These are phyloP conservation scores for Musa beccarii DNA, from an alignment of 176 grass and related monocot genomes.

Conservation along the genomic window DNA sequence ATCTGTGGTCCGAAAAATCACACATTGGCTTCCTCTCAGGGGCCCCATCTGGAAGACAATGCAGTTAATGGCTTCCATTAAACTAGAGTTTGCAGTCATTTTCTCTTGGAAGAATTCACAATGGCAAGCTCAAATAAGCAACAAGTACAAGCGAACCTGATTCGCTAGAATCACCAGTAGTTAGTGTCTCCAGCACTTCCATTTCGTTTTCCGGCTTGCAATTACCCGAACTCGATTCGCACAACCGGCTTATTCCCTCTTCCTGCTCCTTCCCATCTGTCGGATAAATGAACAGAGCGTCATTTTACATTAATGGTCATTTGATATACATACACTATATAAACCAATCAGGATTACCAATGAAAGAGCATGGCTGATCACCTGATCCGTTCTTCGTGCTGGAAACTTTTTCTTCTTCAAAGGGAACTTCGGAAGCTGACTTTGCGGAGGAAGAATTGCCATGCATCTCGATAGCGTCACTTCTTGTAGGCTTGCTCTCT, in stretches of 20 bases:
- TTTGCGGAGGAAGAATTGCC: not conserved
- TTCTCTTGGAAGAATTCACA: too few relatives aligned
- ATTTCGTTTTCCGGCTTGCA: too few relatives aligned
- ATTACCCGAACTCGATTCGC: too few relatives aligned
- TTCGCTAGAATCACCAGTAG: too few relatives aligned
- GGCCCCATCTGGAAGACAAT: not conserved
- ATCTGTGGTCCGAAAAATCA: slow-evolving; percentile 38
- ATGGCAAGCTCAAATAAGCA: too few relatives aligned
- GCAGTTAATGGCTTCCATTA: not conserved
- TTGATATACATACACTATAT: too few relatives aligned
- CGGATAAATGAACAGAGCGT: too few relatives aligned
- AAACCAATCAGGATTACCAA: not conserved
- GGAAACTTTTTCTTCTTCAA: not conserved
- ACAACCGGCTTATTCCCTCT: too few relatives aligned
- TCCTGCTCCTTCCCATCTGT: too few relatives aligned
- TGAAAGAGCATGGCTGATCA: not conserved
- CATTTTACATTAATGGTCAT: too few relatives aligned
- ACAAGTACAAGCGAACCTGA: too few relatives aligned
- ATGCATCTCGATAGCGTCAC: not conserved
- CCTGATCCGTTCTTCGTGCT: not conserved
- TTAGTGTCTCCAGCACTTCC: too few relatives aligned
- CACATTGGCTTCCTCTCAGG: slow-evolving; percentile 32
- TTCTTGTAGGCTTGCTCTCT: not conserved
- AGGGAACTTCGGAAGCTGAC: not conserved
- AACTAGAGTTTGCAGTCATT: not conserved